Evolutionary conservation across 2,329 filamentous ascomycete species (phyloP), one percentile per base, ranked within the genome.

Genomic region (Tolypocladium pustulatum): DNA sequence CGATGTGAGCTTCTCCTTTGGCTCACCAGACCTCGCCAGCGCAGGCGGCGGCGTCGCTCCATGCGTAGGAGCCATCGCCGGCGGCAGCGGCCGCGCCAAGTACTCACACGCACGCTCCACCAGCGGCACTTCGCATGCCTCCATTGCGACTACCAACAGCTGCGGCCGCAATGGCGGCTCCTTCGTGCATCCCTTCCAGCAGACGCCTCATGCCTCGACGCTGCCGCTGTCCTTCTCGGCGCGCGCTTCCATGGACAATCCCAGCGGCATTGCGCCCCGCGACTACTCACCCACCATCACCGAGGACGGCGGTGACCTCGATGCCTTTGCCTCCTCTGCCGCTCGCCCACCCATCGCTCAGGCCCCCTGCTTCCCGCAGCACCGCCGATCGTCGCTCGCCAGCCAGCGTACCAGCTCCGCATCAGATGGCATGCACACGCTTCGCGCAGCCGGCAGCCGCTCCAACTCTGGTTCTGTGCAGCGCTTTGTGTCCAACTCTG

Each of bases 101-200:
- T 80, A 77, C 64, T 76, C 80, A 40, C 84, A 87, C 67, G 74
- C 76, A 41, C 79, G 84, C 27, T 84, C 83, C 2, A 79, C 82
- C 58, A 84, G 81, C 66, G 81, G 80, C 59, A 77, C 78, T 56
- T 85, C 81, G 30, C 81, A 84, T 66, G 72, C 75, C 62, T 85
- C 82, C 12, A 75, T 82, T 57, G 76, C 80, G 9, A 83, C 81
- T 32, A 78, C 77, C 55, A 78, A 75, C 61, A 85, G 81, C 64
- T 76, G 71, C 55, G 61, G 36, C 6, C 61, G 72, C 57, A 75
- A 79, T 59, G 74, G 73, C 59, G 75, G 76, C 59, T 71, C 76
- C 37, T 86, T 87, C 66, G 77, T 86, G 25, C 84, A 87, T 66
- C 84, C 84, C 32, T 86, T 85, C 63, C 82, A 86, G 67, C 84